These are phyloP conservation scores for Fusarium sacchari DNA, from an alignment of 2,329 filamentous ascomycete genomes.

Conservation along the genomic window DNA sequence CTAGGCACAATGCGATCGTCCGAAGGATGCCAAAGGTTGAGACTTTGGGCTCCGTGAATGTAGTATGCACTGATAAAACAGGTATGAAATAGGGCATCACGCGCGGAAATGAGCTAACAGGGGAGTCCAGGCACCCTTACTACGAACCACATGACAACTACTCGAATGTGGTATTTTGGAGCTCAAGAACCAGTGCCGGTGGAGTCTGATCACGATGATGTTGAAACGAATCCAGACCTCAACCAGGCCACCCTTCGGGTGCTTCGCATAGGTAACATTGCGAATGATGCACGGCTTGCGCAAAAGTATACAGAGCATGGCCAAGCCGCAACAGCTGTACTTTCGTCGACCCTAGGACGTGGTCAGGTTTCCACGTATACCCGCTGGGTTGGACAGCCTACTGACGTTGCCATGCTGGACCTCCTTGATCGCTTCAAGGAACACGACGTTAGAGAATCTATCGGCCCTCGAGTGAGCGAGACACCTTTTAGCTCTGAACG, in stretches of 20 bases:
- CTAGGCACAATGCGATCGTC: slow-evolving; percentile 92
- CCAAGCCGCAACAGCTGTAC: slow-evolving; percentile 75
- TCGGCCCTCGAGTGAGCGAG: slow-evolving; percentile 84
- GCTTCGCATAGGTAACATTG: slow-evolving; percentile 92
- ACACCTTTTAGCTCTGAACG: slow-evolving; percentile 96
- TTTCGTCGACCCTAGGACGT: slow-evolving; percentile 81
- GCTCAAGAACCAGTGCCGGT: slow-evolving; percentile 63
- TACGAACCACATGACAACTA: slow-evolving; percentile 97
- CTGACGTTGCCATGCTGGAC: slow-evolving; percentile 96
- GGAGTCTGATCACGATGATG: slow-evolving; percentile 63
- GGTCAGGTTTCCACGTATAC: slow-evolving; percentile 74
- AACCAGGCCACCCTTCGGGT: slow-evolving; percentile 82
- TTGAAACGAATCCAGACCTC: slow-evolving; percentile 62
- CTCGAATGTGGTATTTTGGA: slow-evolving; percentile 96
- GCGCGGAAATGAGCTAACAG: slow-evolving; percentile 24
- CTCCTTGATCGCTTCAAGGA: slow-evolving; percentile 90
- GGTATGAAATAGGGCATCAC: slow-evolving; percentile 55
- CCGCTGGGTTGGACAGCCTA: slow-evolving; percentile 95
- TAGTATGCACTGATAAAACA: slow-evolving; percentile 99
- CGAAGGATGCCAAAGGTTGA: slow-evolving; percentile 96
- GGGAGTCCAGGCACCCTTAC: slow-evolving; percentile 77
- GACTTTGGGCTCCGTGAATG: slow-evolving; percentile 97
- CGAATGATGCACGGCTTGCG: slow-evolving; percentile 89
- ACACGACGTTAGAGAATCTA: slow-evolving; percentile 86
- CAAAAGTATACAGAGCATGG: slow-evolving; percentile 75